These are phyloP conservation scores for Glycine tomentella DNA, from an alignment of 306 rosid genomes.

Conservation along the genomic window DNA sequence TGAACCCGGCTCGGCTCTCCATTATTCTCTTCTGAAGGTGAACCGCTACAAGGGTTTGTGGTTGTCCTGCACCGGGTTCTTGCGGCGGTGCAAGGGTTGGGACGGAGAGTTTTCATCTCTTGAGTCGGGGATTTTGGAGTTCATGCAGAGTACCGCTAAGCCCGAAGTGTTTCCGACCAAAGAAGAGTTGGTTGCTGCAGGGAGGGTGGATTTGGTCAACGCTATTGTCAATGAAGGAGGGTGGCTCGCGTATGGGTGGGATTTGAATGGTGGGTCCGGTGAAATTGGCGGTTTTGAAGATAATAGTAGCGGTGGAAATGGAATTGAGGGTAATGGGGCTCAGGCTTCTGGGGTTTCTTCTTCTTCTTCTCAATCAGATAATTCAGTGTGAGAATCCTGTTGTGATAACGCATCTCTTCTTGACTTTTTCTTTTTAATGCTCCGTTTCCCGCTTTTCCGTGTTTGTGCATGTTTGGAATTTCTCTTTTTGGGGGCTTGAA, in stretches of 20 bases:
- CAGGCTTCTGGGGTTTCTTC: constrained; percentile 47
- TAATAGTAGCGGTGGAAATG: constrained; percentile 30
- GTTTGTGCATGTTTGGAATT: neutral
- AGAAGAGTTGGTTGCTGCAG: constrained; percentile 74
- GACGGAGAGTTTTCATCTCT: constrained; percentile 61
- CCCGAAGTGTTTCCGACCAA: constrained; percentile 75
- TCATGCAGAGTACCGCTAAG: constrained; percentile 73
- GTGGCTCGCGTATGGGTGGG: constrained; percentile 93
- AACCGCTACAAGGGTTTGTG: constrained; percentile 38
- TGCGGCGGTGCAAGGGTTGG: constrained; percentile 62
- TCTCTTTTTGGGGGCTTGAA: constrained; percentile 21
- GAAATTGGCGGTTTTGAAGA: constrained; percentile 35
- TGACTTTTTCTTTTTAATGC: neutral
- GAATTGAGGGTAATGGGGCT: constrained; percentile 38
- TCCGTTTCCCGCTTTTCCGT: constrained; percentile 12
- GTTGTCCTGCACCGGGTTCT: constrained; percentile 55
- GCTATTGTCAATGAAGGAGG: constrained; percentile 78
- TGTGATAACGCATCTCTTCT: constrained; percentile 26
- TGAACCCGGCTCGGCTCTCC: neutral
- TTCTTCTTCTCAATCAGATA: constrained; percentile 52
- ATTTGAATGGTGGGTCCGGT: constrained; percentile 52
- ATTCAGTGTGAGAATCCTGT: constrained; percentile 74
- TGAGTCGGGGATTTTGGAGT: constrained; percentile 83
- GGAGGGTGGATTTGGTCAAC: constrained; percentile 81
- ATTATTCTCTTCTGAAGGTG: neutral